These are phyloP conservation scores for Carpinus fangiana DNA, from an alignment of 306 rosid genomes.

Conservation along the genomic window DNA sequence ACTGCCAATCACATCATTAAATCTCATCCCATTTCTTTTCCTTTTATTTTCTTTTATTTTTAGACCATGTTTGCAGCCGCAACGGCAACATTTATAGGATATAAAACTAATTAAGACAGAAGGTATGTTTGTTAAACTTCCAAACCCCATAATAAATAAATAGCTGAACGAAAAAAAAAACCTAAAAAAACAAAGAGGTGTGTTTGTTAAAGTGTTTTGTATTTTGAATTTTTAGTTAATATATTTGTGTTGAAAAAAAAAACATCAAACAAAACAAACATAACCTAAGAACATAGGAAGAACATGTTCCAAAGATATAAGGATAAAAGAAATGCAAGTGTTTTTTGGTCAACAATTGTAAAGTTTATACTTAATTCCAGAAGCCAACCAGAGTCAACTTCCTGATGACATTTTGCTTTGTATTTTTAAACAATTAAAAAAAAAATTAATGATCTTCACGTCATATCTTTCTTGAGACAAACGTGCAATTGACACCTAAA, in stretches of 20 bases:
- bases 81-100: not conserved
- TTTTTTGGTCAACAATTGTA: not conserved
- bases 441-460: not conserved
- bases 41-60: not conserved
- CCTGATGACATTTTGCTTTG: slow-evolving; percentile 1
- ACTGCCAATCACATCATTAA: not conserved
- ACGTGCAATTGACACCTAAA: slow-evolving; percentile 17
- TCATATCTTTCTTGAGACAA: slow-evolving; percentile 19
- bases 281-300: not conserved
- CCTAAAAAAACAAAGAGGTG: too few relatives aligned
- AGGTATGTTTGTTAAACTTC: too few relatives aligned
- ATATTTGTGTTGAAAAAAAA: too few relatives aligned
- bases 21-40: not conserved
- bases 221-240: too few relatives aligned
- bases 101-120: too few relatives aligned
- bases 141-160: not conserved
- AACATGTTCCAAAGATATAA: not conserved
- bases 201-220: too few relatives aligned
- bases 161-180: not conserved
- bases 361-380: not conserved
- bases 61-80: not conserved
- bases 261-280: too few relatives aligned
- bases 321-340: not conserved
- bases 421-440: not conserved
- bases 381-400: slow-evolving; percentile 21